Evolutionary conservation across 2,329 filamentous ascomycete species (phyloP), one percentile per base, ranked within the genome.

Genomic region (Cryphonectria radicalis): DNA sequence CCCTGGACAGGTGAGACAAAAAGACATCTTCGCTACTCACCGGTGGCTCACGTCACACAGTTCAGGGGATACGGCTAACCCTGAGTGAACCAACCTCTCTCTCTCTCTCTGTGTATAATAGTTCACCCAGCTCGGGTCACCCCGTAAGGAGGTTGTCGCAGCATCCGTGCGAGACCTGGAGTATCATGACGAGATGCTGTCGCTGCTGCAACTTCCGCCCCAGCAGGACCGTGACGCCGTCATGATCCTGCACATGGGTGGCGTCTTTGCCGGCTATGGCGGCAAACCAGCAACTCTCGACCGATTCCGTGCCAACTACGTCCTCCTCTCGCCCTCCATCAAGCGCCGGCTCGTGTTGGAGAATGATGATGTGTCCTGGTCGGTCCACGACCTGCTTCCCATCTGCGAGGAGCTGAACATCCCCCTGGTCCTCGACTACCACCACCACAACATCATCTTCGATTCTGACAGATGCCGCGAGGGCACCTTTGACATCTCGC

Each of bases 391-490:
- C 76, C 83, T 98, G 7, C 84, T 98, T 0, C 95, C 95, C 0
- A 84, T 97, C 0, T 98, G 95, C 78, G 93, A 98, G 80, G 94
- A 97, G 80, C 85, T 98, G n/a, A 93, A 95, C 78, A 97, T 98
- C 55, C 95, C 95, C 0, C 82, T 98, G 0, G 95, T 97, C 1
- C 89, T 98, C 14, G 95, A 98, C 80, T 98, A 89, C 76, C 95
- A 98, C 78, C 95, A 98, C 76, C 93, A 98, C 84, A 98, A 98
- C 79, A 98, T 98, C 75, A 83, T 97, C 11, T 97, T 97, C 76
- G 93, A 97, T 78, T 77, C 87, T 0, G 84, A 84, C 7, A 82
- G 92, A 75, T 83, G 97, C 63, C 90, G 94, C 2, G 95, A 97
- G 81, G 94, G 95, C 0, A 97, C 94, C 0, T 85, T 89, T 28